phyloP scores from a whole-genome alignment of 352 stramenopile genomes.

The Globisporangium polare region DNA sequence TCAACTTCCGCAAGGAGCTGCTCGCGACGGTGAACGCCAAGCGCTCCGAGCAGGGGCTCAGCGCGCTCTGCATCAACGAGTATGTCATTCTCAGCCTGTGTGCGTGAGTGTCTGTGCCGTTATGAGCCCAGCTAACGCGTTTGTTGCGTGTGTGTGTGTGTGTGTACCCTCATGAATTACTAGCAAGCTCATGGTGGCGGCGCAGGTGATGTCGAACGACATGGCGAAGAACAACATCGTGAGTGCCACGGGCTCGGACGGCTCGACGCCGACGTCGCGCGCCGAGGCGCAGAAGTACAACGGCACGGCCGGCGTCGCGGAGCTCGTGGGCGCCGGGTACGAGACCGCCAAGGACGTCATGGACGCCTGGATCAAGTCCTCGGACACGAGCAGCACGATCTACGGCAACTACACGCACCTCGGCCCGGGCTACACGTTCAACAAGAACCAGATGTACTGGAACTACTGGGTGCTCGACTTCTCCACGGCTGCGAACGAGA shows the following conservation, averaged over 20 bases:
- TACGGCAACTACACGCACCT: constrained; percentile 27
- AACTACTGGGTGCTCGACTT: constrained; percentile 35
- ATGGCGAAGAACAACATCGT: constrained; percentile 25
- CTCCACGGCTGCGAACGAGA: constrained; percentile 12
- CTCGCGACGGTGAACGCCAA: constrained; percentile 32
- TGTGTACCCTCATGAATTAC: neutral
- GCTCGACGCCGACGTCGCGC: constrained; percentile 22
- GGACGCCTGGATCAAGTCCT: constrained; percentile 28
- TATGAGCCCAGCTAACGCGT: neutral
- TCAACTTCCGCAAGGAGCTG: constrained; percentile 45
- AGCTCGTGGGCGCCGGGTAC: constrained; percentile 30
- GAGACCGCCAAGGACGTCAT: constrained; percentile 18
- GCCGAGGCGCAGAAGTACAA: constrained; percentile 25
- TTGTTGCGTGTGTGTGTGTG: neutral
- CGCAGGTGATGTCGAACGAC: constrained; percentile 28
- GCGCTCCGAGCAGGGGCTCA: constrained; percentile 29
- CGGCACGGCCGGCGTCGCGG: constrained; percentile 24
- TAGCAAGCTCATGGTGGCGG: constrained; percentile 29
- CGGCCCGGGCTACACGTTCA: constrained; percentile 29
- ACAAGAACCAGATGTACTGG: constrained; percentile 24
- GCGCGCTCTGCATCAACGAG: constrained; percentile 37
- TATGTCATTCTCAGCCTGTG: constrained; percentile 4
- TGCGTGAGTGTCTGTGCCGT: neutral
- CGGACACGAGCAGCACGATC: constrained; percentile 15
- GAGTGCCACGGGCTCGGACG: constrained; percentile 22